Evolutionary conservation across 1,139 yeast species (phyloP), one percentile per base, ranked within the genome.

Genomic region (Sugiyamaella sp.): DNA sequence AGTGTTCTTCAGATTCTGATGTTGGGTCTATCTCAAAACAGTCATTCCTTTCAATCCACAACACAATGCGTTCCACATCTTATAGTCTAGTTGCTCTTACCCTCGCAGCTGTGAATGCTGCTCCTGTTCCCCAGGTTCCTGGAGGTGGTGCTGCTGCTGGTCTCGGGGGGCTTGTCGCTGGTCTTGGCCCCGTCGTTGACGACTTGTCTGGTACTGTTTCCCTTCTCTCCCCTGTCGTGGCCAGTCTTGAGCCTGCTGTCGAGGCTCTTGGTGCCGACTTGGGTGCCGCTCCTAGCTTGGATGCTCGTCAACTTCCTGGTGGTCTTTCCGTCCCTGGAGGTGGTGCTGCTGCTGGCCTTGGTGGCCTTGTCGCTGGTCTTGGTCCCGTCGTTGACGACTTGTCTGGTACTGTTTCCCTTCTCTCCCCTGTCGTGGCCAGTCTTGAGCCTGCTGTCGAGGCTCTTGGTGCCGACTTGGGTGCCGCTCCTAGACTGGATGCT

Each of bases 121-220:
- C 43, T n/a, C 43, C 43, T 39, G 16, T 19, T 9, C 40, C 40
- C 22, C 40, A 37, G 16, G 42, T 20, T 21, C 27, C 27, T 17
- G 27, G 27, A 4, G 45, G 45, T 22, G 45, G 45, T 41, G 32
- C 27, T 12, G 45, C 27, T 4, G 45, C 32, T 12, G 45, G 45
- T 24, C 45, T 40, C n/a, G 45, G 45, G 22, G 33, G 45, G 22
- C 45, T 41, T 14, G 45, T 41, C n/a, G 33, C 32, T 24, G 45
- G 33, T 41, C 45, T 41, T 25, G 32, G 12, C 17, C 45, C 45
- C 10, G 45, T 41, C 21, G 25, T 35, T 17, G 33, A 14, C 17
- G 45, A 41, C 45, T 27, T 41, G 14, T 22, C 45, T 14, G 6
- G 25, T 9, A 41, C 45, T 9, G 45, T 41, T 14, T 19, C 5